Evolutionary conservation across 257 asterid species (phyloP).

Genomic region (Pogostemon cablin): DNA sequence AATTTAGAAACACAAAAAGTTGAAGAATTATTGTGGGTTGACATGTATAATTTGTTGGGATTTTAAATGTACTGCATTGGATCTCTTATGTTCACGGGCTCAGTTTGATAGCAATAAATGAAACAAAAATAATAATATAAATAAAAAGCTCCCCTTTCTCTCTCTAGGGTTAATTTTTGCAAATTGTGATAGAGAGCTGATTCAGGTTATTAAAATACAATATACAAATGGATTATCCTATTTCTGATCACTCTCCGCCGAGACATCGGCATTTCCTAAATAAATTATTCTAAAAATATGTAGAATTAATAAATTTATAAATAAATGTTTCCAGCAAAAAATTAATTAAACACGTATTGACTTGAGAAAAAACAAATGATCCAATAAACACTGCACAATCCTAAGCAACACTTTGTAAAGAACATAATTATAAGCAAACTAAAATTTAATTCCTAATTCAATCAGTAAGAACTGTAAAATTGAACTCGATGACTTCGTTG

Average conservation of each 20-base stretch:
- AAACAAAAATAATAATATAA: constrained; percentile 13
- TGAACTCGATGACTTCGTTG: constrained; percentile 16
- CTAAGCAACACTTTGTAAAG: constrained; percentile 12
- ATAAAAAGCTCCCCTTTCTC: neutral
- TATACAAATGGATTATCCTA: constrained; percentile 1
- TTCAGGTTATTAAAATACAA: neutral
- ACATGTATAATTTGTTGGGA: constrained; percentile 38
- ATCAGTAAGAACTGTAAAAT: neutral
- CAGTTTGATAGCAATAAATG: constrained; percentile 55
- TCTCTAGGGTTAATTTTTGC: constrained; percentile 5
- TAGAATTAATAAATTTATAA: neutral
- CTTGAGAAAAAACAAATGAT: neutral
- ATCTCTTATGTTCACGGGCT: constrained; percentile 58
- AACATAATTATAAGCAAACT: neutral
- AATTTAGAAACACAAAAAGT: constrained; percentile 35
- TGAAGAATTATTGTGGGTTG: constrained; percentile 27
- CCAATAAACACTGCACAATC: constrained; percentile 12
- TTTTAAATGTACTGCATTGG: constrained; percentile 50
- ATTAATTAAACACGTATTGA: neutral
- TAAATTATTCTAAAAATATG: neutral
- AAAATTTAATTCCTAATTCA: neutral
- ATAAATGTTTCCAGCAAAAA: constrained; percentile 11
- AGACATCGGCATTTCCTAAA: constrained; percentile 27
- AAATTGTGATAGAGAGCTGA: neutral
- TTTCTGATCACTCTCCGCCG: constrained; percentile 10